phyloP scores from a whole-genome alignment of 495 filamentous ascomycete species.

The Cryomyces minteri region DNA sequence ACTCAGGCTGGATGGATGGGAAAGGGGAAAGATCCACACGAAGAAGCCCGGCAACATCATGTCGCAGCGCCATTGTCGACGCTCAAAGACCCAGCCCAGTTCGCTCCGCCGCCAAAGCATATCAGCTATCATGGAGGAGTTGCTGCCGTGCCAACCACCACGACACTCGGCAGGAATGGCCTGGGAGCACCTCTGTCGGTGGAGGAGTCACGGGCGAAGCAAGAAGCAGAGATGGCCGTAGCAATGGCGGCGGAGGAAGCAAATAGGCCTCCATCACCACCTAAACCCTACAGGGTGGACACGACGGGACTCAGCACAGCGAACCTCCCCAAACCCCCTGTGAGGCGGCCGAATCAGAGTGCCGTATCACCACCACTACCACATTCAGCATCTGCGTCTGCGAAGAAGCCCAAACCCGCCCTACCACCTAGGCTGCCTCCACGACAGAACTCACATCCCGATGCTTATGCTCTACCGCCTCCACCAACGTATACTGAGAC shows the following conservation, averaged over 20 bases:
- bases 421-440: constrained; percentile 64
- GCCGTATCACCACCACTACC: constrained; percentile 16
- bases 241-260: constrained; percentile 18
- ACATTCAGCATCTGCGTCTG: constrained; percentile 10
- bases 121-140: constrained; percentile 33
- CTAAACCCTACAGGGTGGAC: constrained; percentile 49
- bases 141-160: constrained; percentile 25
- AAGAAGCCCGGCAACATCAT: constrained; percentile 23
- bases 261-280: constrained; percentile 24
- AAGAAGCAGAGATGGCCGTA: constrained; percentile 1
- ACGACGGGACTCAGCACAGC: constrained; percentile 52
- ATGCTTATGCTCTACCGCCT: constrained; percentile 25
- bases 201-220: constrained; percentile 16
- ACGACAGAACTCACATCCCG: constrained; percentile 34
- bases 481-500: constrained; percentile 33
- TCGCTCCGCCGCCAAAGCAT: constrained; percentile 72
- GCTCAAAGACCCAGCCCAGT: constrained; percentile 65
- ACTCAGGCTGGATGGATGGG: constrained; percentile 20
- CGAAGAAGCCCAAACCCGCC: constrained; percentile 27
- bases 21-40: constrained; percentile 24
- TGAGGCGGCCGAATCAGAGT: constrained; percentile 29
- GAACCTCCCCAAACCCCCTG: constrained; percentile 54
- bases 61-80: constrained; percentile 52
- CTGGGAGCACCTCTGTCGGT: constrained; percentile 28
- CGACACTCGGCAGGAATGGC: constrained; percentile 28